These are phyloP conservation scores for Chalaropsis thielavioides DNA, from an alignment of 2,329 filamentous ascomycete species.

Conservation along the genomic window DNA sequence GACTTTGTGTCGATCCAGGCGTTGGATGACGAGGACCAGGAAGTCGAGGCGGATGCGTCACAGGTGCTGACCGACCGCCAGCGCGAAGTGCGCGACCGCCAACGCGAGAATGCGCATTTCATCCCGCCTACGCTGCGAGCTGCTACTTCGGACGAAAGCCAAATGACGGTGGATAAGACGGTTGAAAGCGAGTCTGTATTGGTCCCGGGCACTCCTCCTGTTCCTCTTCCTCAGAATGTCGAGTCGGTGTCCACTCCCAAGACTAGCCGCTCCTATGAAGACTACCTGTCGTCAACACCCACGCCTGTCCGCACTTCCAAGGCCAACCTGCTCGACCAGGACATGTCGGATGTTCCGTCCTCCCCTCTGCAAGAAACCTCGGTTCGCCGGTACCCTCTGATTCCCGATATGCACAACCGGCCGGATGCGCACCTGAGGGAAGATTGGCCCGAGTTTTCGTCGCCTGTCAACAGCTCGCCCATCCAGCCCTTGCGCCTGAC, in stretches of 20 bases:
- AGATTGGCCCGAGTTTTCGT: slow-evolving; percentile 44
- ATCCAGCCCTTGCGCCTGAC: slow-evolving; percentile 18
- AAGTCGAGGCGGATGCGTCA: slow-evolving; percentile 38
- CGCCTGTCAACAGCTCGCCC: slow-evolving; percentile 34
- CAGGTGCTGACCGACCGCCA: slow-evolving; percentile 68
- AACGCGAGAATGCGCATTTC: slow-evolving; percentile 42
- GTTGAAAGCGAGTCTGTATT: neutral
- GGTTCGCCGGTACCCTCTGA: slow-evolving; percentile 36
- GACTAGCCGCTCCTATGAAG: slow-evolving; percentile 30
- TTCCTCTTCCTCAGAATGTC: neutral
- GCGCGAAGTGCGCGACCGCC: slow-evolving; percentile 60
- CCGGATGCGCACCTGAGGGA: slow-evolving; percentile 22
- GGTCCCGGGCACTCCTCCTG: slow-evolving; percentile 21
- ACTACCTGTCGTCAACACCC: slow-evolving; percentile 45
- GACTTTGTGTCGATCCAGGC: slow-evolving; percentile 57
- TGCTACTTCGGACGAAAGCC: neutral
- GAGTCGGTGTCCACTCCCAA: slow-evolving; percentile 31
- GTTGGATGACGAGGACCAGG: slow-evolving; percentile 25
- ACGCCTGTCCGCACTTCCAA: slow-evolving; percentile 36
- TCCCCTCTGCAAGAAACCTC: slow-evolving; percentile 36
- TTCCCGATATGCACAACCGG: slow-evolving; percentile 38
- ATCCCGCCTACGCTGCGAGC: slow-evolving; percentile 6
- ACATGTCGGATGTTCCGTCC: slow-evolving; percentile 37
- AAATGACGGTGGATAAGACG: neutral
- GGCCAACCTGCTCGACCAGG: slow-evolving; percentile 27